Base-by-base conservation (phyloP, 805 yeast species). In the Kurtzmaniella cleridarum region DNA sequence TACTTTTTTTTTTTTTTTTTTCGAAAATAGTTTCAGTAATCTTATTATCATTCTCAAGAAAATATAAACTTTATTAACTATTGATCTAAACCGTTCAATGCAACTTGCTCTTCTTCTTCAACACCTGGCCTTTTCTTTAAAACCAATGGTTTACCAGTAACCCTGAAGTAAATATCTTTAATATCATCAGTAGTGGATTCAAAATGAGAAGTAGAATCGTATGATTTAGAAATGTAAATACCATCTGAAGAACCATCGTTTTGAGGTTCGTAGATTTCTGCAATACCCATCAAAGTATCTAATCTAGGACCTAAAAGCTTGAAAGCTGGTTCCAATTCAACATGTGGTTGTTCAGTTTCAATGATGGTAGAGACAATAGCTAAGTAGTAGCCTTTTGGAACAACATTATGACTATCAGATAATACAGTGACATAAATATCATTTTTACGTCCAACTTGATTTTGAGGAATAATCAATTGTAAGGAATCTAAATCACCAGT, bases 111-210 rank as follows among this genome's bases (percentile, higher is more conserved):
- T 48, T 79, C 85, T 42, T 81, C 86, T 42, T 79, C 88, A 23
- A 69, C 80, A 23, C 76, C 66, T 34, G 79, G 71, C 58, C 95
- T 81, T 60, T 84, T 76, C 68, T 88, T 81, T 50, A 90, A 75
- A 17, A 85, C 95, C 53, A 93, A 75, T 14, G 95, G 96, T 60
- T 87, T 85, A 36, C 98, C 98, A 27, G 85, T 85, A 47, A 93
- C 82, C 61, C 98, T 79, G 62, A 82, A 81, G 63, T 93, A 93
- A 39, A 93, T 75, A 61, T 91, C 96, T 65, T 88, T 89, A 51
- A 93, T 95, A 61, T 93, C 98, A 60, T 93, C 98, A 30, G 98
- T 93, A 53, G 95, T 85, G 32, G 90, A 70, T 65, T 93, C 98
- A 59, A 93, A 93, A 66, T 93, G 98, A 8, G 96, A 88, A 8